These are phyloP conservation scores for Tanacetum coccineum DNA, from an alignment of 129 eudicot genomes.

Conservation along the genomic window DNA sequence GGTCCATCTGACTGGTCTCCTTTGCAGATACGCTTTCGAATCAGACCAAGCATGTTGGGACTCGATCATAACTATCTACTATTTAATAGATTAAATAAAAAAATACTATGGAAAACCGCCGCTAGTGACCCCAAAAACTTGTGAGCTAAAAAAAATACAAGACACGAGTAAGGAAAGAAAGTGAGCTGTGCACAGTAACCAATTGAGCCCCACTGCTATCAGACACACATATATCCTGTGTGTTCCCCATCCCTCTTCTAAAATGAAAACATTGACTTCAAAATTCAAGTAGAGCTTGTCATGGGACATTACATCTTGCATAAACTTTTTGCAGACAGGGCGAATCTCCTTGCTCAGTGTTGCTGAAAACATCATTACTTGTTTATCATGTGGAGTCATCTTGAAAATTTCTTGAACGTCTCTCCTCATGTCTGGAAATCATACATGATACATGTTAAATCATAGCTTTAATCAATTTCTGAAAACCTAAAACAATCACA, in stretches of 20 bases:
- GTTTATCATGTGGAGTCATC: constrained; percentile 99
- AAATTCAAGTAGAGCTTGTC: constrained; percentile 79
- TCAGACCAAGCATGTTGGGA: constrained; percentile 31
- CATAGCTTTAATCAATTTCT: background rate
- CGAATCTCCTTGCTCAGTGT: constrained; percentile 98
- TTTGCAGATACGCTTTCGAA: constrained; percentile 45
- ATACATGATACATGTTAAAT: constrained; percentile 9
- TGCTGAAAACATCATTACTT: constrained; percentile 99
- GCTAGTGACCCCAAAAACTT: constrained; percentile 6
- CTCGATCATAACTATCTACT: constrained; percentile 23
- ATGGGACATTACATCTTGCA: constrained; percentile 99
- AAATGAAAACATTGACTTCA: constrained; percentile 54
- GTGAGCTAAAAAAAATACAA: constrained; percentile 33
- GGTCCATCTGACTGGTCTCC: constrained; percentile 50
- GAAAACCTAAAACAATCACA: background rate
- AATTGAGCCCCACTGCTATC: constrained; percentile 21
- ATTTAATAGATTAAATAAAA: constrained; percentile 3
- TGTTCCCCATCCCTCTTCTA: constrained; percentile 20
- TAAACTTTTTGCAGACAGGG: constrained; percentile 97
- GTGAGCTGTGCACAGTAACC: constrained; percentile 11
- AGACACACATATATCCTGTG: constrained; percentile 15
- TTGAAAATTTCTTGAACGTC: constrained; percentile 98
- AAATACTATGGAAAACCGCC: constrained; percentile 20
- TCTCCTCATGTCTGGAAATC: constrained; percentile 78
- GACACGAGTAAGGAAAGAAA: constrained; percentile 21